Evolutionary conservation across 805 yeast genomes (phyloP), one percentile per base, ranked within the genome.

Genomic region (Yarrowia yakushimensis): DNA sequence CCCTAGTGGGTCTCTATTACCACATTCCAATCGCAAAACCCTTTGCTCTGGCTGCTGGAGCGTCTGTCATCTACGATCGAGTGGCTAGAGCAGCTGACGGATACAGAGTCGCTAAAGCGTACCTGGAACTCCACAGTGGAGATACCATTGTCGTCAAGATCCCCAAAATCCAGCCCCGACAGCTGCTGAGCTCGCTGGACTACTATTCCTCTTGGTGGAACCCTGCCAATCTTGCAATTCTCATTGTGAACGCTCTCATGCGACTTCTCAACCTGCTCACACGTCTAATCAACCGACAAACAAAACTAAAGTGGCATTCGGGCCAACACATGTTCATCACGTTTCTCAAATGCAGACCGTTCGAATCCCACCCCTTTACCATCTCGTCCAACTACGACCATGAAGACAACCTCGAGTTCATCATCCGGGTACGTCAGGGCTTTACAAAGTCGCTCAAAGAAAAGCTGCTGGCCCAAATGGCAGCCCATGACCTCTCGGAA

Each of bases 341-440:
- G 3, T 64, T 68, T 20, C 23, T 64, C 12, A 62, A 64, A 12
- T 66, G 68, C 41, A 61, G 65, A 0, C 28, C 37, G 4, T 64
- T 68, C 25, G 67, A 68, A 54, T 64, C 69, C 2, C 71, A 68
- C 30, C 71, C 71, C 2, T 68, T 68, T 55, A 66, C 71, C 25
- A 63, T 68, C 18, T 69, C 69, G 10, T 68, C 71, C 11, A 48
- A 33, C 11, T 27, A 33, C 11, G 46, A 28, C 15, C 46, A 63
- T 36, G 48, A 63, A 10, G 67, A 66, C 60, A 50, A 62, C 10
- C 63, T 71, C 33, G 71, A 68, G 55, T 63, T 71, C 8, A 70
- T 71, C 61, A 67, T 71, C 61, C 65, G 74, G 23, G 73, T 73
- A 25, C 65, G 72, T 28, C 63, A 66, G 41, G 74, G 74, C 37